Base-by-base conservation (phyloP, 495 filamentous ascomycete species). In the Aspergillus nidulans region DNA sequence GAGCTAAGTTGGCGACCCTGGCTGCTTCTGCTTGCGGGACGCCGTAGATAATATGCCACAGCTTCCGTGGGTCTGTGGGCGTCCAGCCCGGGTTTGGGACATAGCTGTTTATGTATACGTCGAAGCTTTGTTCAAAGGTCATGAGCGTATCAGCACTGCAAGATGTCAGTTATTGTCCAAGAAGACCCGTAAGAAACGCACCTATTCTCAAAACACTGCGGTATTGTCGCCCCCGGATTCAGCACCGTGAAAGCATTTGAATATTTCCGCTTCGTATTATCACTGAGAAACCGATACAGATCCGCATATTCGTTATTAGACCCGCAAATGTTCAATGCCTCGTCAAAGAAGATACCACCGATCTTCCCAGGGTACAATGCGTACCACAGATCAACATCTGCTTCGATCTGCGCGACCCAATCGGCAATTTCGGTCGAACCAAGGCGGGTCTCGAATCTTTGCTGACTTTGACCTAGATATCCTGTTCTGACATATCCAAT, bases 361-460 rank as follows among this genome's bases (percentile, higher is more conserved):
- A 64, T 54, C 9, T 21, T 57, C 24, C 19, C 21, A n/a, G 44
- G 45, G 30, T 61, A 64, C 0, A 64, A 46, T 10, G 3, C 30
- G 49, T 58, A 65, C 59, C 63, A 62, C 57, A 52, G 54, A 44
- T 65, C 59, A 18, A 65, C 23, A 34, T 65, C 63, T 34, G 52
- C 23, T n/a, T 65, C 44, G 23, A 65, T 62, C 40, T 65, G 57
- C 8, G 59, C 38, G 3, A 43, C 38, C 63, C 57, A 65, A 28
- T 62, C 59, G 0, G 59, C 55, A 3, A 61, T 20, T 23, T 57
- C 24, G 0, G 19, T 19, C 3, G 56, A 62, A 39, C 62, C 62
- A 0, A 65, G 53, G 13, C 62, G 56, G 1, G 62, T 65, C 1
- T 13, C n/a, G 48, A 60, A 65, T 24, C 56, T 52, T n/a, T 65